Evolutionary conservation across 768 basidiomycete genomes (phyloP).

Genomic region (Hygrocybe coccinea): DNA sequence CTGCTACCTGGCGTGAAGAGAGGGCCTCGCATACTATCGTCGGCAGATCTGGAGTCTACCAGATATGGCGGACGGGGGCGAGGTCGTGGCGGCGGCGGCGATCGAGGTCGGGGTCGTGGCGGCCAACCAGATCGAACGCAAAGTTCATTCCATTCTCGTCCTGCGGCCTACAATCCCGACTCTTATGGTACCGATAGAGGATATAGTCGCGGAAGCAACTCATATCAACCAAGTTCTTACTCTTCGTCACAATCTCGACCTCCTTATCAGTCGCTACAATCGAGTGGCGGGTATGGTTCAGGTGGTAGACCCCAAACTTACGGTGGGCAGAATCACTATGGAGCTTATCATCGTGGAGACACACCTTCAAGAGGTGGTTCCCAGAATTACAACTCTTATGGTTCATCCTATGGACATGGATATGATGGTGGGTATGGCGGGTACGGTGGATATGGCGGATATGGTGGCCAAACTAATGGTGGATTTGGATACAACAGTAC

Average conservation of each 20-base stretch:
- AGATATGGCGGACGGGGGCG: slow-evolving; percentile 50
- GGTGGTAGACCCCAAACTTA: slow-evolving; percentile 17
- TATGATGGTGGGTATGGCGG: slow-evolving; percentile 21
- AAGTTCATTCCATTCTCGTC: slow-evolving; percentile 45
- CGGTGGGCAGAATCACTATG: slow-evolving; percentile 24
- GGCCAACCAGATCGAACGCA: slow-evolving; percentile 35
- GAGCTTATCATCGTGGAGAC: slow-evolving; percentile 17
- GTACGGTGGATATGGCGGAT: slow-evolving; percentile 26
- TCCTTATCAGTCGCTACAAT: slow-evolving; percentile 26
- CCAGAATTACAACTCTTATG: slow-evolving; percentile 26
- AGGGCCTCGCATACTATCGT: slow-evolving; percentile 54
- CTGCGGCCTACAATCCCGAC: slow-evolving; percentile 26
- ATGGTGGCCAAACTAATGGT: slow-evolving; percentile 36
- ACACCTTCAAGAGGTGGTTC: slow-evolving; percentile 25
- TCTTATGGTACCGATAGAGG: slow-evolving; percentile 29
- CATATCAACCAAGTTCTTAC: slow-evolving; percentile 34
- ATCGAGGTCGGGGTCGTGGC: slow-evolving; percentile 34
- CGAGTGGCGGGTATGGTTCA: slow-evolving; percentile 31
- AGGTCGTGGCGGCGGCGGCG: slow-evolving; percentile 47
- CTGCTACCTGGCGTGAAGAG: slow-evolving; percentile 69
- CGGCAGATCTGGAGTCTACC: slow-evolving; percentile 66
- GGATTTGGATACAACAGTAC: slow-evolving; percentile 28
- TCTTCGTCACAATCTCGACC: slow-evolving; percentile 24
- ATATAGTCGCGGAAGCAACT: slow-evolving; percentile 19
- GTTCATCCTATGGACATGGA: slow-evolving; percentile 15